Percentiles rank a stretch among this genome's conserved stretches.
phyloP scores from a whole-genome alignment of 2,329 filamentous ascomycete species.

The Furcasterigmium furcatum region DNA sequence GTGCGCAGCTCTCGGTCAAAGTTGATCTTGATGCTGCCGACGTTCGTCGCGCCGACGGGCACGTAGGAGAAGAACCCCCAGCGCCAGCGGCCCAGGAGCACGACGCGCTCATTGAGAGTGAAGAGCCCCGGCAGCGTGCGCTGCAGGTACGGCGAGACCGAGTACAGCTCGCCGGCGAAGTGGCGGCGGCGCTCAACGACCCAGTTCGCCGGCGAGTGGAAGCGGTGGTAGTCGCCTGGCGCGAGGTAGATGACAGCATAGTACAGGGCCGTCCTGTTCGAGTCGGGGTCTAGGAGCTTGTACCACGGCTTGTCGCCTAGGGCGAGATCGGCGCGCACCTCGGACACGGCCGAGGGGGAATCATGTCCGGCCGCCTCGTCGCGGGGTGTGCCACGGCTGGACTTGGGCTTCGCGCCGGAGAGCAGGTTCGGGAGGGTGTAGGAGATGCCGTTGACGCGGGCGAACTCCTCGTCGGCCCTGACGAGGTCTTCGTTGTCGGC shows the following conservation, averaged over 20 bases:
- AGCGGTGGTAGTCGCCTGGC: constrained; percentile 96
- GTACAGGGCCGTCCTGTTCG: constrained; percentile 72
- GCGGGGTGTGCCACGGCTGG: constrained; percentile 15
- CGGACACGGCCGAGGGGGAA: constrained; percentile 70
- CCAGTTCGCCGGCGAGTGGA: constrained; percentile 94
- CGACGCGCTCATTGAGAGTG: constrained; percentile 93
- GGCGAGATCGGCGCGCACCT: constrained; percentile 81
- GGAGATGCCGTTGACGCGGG: constrained; percentile 87
- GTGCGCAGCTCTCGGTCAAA: constrained; percentile 93
- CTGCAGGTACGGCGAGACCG: constrained; percentile 91
- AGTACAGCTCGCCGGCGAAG: constrained; percentile 94
- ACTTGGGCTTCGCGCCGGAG: constrained; percentile 36
- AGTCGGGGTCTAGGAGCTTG: constrained; percentile 54
- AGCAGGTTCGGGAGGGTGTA: constrained; percentile 89
- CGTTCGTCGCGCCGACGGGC: constrained; percentile 94
- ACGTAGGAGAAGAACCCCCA: constrained; percentile 98
- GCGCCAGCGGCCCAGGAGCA: constrained; percentile 88
- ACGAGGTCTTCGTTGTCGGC: constrained; percentile 63
- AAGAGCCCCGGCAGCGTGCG: constrained; percentile 90
- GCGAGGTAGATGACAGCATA: constrained; percentile 96
- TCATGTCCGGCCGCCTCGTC: constrained; percentile 69
- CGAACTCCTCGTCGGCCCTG: constrained; percentile 86
- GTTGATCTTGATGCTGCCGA: constrained; percentile 94
- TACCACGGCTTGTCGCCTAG: constrained; percentile 70
- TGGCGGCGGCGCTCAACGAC: constrained; percentile 93